Conservation (phyloP, 257 asterid species). For the Nicotiana attenuata region DNA sequence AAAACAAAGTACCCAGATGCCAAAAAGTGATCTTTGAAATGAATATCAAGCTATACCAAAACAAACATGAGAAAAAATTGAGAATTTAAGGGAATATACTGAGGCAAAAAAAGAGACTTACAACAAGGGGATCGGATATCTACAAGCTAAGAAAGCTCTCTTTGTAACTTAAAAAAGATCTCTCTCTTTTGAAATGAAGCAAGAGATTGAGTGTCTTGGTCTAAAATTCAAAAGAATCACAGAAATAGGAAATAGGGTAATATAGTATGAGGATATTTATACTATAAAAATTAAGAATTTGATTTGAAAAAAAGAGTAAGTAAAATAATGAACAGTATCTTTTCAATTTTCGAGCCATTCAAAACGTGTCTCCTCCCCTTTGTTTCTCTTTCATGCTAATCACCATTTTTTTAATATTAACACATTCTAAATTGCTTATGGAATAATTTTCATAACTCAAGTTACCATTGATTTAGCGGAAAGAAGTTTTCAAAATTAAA, state of each 20-base stretch:
- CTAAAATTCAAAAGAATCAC: not conserved
- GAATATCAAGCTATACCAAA: constrained; percentile 1
- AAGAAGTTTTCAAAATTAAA: too few species aligned
- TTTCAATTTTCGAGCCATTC: constrained; percentile 9
- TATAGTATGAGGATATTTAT: not conserved
- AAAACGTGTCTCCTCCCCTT: constrained; percentile 2
- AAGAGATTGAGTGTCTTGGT: constrained; percentile 45
- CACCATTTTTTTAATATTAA: not conserved
- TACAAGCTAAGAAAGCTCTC: constrained; percentile 66
- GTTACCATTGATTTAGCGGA: too few species aligned
- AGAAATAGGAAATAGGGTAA: not conserved
- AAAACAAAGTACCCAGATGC: constrained; percentile 25
- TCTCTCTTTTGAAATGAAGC: constrained; percentile 35
- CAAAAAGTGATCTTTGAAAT: constrained; percentile 28
- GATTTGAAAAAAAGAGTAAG: not conserved
- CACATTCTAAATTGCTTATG: too few species aligned
- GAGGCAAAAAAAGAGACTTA: constrained; percentile 49
- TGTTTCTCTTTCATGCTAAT: constrained; percentile 3
- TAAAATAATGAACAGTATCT: constrained; percentile 1
- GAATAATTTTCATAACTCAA: too few species aligned
- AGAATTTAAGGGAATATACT: constrained; percentile 39
- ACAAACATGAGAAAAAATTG: constrained; percentile 21
- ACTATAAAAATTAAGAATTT: not conserved
- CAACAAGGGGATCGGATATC: constrained; percentile 91
- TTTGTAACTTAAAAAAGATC: constrained; percentile 23